Conservation (phyloP, 1,284 basidiomycete genomes). For the Trichosporon faecale region DNA sequence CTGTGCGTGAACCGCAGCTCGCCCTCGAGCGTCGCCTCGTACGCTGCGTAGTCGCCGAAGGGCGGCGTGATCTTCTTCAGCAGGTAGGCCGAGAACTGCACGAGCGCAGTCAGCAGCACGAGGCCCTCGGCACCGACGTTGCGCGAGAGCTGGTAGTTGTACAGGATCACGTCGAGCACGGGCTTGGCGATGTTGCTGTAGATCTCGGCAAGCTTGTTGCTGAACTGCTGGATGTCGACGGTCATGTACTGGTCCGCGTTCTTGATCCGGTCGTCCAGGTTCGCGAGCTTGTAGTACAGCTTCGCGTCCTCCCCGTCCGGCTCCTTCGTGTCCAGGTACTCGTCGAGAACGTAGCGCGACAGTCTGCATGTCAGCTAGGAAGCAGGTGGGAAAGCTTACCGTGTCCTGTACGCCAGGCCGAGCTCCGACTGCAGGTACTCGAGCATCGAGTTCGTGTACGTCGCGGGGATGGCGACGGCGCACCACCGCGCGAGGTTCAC, state of each 20-base stretch:
- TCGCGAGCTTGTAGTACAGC: conserved; percentile 89
- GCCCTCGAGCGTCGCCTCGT: conserved; percentile 76
- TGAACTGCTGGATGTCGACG: conserved; percentile 92
- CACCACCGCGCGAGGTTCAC: conserved; percentile 86
- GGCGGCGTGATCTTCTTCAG: conserved; percentile 86
- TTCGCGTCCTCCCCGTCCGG: conserved; percentile 45
- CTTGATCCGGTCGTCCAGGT: conserved; percentile 90
- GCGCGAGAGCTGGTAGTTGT: conserved; percentile 91
- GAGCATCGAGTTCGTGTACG: conserved; percentile 95
- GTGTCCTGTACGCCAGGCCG: conserved; percentile 84
- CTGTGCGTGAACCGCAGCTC: conserved; percentile 87
- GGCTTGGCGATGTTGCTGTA: conserved; percentile 94
- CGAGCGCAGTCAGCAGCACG: conserved; percentile 75
- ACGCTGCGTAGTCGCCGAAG: conserved; percentile 84
- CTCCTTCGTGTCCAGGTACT: conserved; percentile 70
- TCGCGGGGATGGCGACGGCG: conserved; percentile 88
- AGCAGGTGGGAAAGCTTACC: conserved; percentile 45
- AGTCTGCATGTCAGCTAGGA: conserved; percentile 5
- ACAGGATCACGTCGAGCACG: conserved; percentile 78
- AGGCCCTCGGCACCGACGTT: conserved; percentile 95
- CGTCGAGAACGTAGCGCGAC: conserved; percentile 28
- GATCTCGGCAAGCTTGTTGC: conserved; percentile 84
- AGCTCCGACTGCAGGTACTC: conserved; percentile 92
- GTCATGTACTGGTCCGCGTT: conserved; percentile 84
- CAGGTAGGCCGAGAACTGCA: conserved; percentile 70